A percentile compares a stretch with the other conserved stretches of the same genome.
phyloP scores from a whole-genome alignment of 1,139 yeast species.

The Zygosaccharomyces pseudobailii region DNA sequence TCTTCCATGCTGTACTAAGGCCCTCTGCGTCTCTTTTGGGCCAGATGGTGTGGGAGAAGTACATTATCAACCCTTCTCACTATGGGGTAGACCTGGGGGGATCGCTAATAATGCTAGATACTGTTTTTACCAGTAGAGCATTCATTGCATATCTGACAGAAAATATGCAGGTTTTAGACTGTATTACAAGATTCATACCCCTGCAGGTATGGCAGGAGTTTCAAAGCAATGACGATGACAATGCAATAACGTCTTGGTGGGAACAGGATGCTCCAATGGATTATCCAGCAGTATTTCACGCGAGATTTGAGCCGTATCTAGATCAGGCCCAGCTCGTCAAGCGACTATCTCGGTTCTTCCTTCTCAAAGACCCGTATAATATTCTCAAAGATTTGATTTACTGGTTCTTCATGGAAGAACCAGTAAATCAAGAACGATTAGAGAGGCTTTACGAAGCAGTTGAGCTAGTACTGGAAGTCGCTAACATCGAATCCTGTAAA shows the following conservation, averaged over 20 bases:
- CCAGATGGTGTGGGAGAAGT: conserved; percentile 7
- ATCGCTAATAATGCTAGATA: conserved; percentile 4
- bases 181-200: conserved; percentile 1
- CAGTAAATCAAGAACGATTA: conserved; percentile 1
- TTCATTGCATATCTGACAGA: conserved; percentile 3
- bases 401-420: conserved; percentile 27
- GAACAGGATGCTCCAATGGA: neutral
- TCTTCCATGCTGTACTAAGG: conserved; percentile 3
- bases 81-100: neutral
- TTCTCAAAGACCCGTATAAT: conserved; percentile 13
- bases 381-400: conserved; percentile 15
- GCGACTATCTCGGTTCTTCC: conserved; percentile 12
- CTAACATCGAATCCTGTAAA: conserved; percentile 1
- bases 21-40: conserved; percentile 6
- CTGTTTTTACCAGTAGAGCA: neutral
- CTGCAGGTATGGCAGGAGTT: neutral
- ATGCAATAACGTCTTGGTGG: neutral
- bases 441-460: conserved; percentile 11
- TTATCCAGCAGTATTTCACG: conserved; percentile 20
- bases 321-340: conserved; percentile 13
- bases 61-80: conserved; percentile 1
- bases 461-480: conserved; percentile 8
- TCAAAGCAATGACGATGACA: neutral
- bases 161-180: neutral
- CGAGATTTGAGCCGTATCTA: conserved; percentile 14